Conservation (phyloP, 192 early-diverging fungal species). For the Spinellus fusiger region DNA sequence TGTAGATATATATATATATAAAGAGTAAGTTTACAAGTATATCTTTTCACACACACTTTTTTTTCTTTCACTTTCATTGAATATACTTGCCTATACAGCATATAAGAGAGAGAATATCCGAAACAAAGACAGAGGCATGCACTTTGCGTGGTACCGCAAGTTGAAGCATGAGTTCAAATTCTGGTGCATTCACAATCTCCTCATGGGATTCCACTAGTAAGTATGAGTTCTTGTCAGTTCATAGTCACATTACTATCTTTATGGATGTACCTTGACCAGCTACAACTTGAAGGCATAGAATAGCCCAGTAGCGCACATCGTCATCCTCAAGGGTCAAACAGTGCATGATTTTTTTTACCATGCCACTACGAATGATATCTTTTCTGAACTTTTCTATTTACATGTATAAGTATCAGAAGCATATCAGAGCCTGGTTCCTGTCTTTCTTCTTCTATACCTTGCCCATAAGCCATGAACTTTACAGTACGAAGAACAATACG, state of each 20-base stretch:
- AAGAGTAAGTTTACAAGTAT: background rate
- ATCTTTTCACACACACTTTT: background rate
- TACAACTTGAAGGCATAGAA: constrained; percentile 42
- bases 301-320: constrained; percentile 72
- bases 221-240: background rate
- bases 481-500: constrained; percentile 62
- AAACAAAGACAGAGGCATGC: constrained; percentile 20
- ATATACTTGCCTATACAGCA: constrained; percentile 25
- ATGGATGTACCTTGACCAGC: constrained; percentile 25
- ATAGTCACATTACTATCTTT: background rate
- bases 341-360: constrained; percentile 57
- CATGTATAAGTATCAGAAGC: background rate
- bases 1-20: background rate
- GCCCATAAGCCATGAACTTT: constrained; percentile 60
- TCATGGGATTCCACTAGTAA: constrained; percentile 26
- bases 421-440: background rate
- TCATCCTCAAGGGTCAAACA: constrained; percentile 57
- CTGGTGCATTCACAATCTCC: constrained; percentile 27
- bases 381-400: constrained; percentile 44
- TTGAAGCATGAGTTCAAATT: constrained; percentile 27
- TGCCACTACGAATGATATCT: constrained; percentile 54
- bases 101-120: constrained; percentile 29
- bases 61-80: background rate
- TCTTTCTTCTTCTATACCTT: constrained; percentile 34
- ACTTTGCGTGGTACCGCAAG: constrained; percentile 18